Base-by-base conservation (phyloP, 768 basidiomycete species). In the Cytidiella melzeri region DNA sequence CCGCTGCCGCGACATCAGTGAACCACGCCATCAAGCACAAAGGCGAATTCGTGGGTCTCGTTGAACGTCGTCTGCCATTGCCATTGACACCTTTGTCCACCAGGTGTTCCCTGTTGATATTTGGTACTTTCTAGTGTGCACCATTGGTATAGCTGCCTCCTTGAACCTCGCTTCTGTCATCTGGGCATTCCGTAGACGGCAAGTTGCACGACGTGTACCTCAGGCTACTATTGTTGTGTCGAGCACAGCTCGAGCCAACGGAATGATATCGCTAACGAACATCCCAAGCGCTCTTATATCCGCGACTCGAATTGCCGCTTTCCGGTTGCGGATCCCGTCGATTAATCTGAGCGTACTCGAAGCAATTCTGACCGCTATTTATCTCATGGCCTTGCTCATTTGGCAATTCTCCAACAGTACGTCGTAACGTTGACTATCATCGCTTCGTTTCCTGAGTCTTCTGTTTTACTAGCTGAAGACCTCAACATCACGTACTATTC, bases 381-480 rank as follows among this genome's bases (percentile, higher is more conserved):
- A 70, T 44, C 20, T 64, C 11, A 44, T 51, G 6, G 63, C 57
- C 5, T 39, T 67, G n/a, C 50, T 69, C 3, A 52, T 55, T 24
- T 67, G 62, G 59, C 57, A 56, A 23, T 64, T 66, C 47, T 52
- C 58, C 12, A 52, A 61, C 20, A 62, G 67, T 68, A 42, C 30
- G 67, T 57, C 19, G 2, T 20, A 3, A 12, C n/a, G n/a, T n/a
- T n/a, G n/a, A n/a, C n/a, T n/a, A n/a, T n/a, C n/a, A n/a, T n/a
- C n/a, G n/a, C n/a, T n/a, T n/a, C n/a, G n/a, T n/a, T n/a, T n/a
- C n/a, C n/a, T n/a, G n/a, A n/a, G n/a, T n/a, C n/a, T n/a, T n/a
- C n/a, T n/a, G n/a, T n/a, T n/a, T n/a, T n/a, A 7, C 30, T 41
- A 48, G 47, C 50, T 12, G 27, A 38, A 19, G 44, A 56, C 30